Evolutionary conservation across 148 eudicot species (phyloP), one percentile per base, ranked within the genome.

Genomic region (Arctostaphylos glauca): DNA sequence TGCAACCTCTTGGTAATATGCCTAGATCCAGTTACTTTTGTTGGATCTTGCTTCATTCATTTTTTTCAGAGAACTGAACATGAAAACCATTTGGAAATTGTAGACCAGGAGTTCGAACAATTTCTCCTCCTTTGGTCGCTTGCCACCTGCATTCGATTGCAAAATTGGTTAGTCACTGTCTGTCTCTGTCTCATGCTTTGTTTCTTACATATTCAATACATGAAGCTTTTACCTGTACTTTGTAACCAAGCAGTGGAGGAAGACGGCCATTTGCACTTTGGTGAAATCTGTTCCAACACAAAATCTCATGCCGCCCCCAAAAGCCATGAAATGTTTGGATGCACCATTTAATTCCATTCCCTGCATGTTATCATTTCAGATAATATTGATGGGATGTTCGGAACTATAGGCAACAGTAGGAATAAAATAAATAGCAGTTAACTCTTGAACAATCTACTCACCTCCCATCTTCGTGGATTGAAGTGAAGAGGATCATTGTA

Each of bases 381-480:
- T 47, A 3, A 47, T 3, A 43, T 16, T 4, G 6, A 12, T 12
- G 13, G 7, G 8, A 48, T 0, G 1, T 79, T 47, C n/a, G 12
- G 25, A 18, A 18, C 56, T 49, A 38, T 66, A 16, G 25, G 16
- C 25, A 25, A 67, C 9, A 50, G 25, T 62, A 12, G 15, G 46
- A 48, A 16, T 46, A 55, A 82, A 49, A 66, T 64, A 66, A 66
- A 25, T 66, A 25, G 72, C 77, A 80, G 23, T 9, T 43, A 9
- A 46, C 52, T 79, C 41, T 49, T 18, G 70, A 70, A 81, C 25
- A 67, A 46, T n/a, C 2, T 43, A 84, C 85, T 48, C 87, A 91
- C 98, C 91, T 93, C 88, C 98, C 98, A 96, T 91, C 98, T 89
- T 92, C 87, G 81, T 80, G 98, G 98, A 90, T 94, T 92, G 77